Base-by-base conservation (phyloP, 345 rosid genomes). In the Populus simonii region DNA sequence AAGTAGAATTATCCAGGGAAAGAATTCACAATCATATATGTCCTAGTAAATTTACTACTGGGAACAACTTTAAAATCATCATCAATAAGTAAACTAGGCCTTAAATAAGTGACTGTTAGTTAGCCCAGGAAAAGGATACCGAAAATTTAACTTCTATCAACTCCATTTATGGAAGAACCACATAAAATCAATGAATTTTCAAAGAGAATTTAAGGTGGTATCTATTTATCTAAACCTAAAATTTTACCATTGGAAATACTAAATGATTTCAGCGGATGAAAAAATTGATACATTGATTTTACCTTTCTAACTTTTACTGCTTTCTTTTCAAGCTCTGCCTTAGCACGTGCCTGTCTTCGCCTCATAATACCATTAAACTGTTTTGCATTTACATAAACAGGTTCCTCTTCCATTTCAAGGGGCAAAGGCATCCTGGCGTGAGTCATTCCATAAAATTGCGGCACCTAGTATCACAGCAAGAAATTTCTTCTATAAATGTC, bases 371-470 rank as follows among this genome's bases (percentile, higher is more conserved):
- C 94, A 73, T 85, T 88, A 82, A 86, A 91, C 80, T 91, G 94
- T 83, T 91, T 91, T 55, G 94, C 90, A 83, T 91, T 91, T 49
- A 89, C 94, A 81, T 78, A 91, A 69, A 91, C 93, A 73, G 93
- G 94, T 82, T 89, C 92, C 79, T 89, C 90, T 74, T 85, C 89
- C 90, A 91, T 86, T 77, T 87, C 89, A 66, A 89, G 86, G 61
- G 94, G 94, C 87, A 91, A 80, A 71, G 90, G 89, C 88, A 91
- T 89, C 76, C 93, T 86, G 62, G 87, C 82, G 66, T 88, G 89
- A 59, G 76, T 87, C 79, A 88, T 77, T 69, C 90, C 94, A 81
- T 80, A 82, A 45, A 85, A 76, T 29, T 85, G 89, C 3, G 87
- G 73, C 15, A 82, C 83, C 90, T 87, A 82, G 27, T 76, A 77